Conservation (phyloP, 1,284 basidiomycete species). For the Tylopilus orsonianus region DNA sequence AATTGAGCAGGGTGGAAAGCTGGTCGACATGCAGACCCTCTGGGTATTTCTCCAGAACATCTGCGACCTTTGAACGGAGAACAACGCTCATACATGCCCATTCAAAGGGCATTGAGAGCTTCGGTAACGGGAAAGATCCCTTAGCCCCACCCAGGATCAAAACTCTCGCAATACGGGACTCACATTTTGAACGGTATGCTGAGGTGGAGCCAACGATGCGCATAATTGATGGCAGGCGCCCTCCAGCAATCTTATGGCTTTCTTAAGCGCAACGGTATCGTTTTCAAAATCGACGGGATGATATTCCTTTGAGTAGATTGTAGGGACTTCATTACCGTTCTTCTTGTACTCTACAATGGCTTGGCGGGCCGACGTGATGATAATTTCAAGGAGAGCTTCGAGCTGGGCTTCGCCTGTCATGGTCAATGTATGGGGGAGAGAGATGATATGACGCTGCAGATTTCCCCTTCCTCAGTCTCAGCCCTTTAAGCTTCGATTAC, state of each 20-base stretch:
- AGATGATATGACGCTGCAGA: too few species aligned
- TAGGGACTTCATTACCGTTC: slow-evolving; percentile 19
- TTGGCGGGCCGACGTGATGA: slow-evolving; percentile 20
- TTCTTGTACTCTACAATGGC: slow-evolving; percentile 32
- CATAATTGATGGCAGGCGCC: slow-evolving; percentile 27
- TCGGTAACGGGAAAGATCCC: neutral
- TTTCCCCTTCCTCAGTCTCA: too few species aligned
- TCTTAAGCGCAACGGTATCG: slow-evolving; percentile 24
- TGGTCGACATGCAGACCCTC: slow-evolving; percentile 27
- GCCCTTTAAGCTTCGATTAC: too few species aligned
- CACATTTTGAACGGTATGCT: slow-evolving; percentile 31
- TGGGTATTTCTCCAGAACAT: slow-evolving; percentile 22
- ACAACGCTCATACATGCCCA: slow-evolving; percentile 28
- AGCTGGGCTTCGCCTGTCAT: slow-evolving; percentile 30
- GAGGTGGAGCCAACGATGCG: slow-evolving; percentile 31
- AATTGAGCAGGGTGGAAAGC: slow-evolving; percentile 20
- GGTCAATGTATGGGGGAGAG: neutral
- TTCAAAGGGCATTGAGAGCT: slow-evolving; percentile 25
- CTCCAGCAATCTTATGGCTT: slow-evolving; percentile 29
- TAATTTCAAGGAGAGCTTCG: too few species aligned
- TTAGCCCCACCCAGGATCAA: too few species aligned
- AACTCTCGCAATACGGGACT: slow-evolving; percentile 1
- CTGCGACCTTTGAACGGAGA: slow-evolving; percentile 24
- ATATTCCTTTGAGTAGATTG: slow-evolving; percentile 19
- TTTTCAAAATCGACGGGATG: slow-evolving; percentile 25